A percentile compares a stretch with the other conserved stretches of the same genome.
Conservation (phyloP, 2,329 filamentous ascomycete species). For the Sporothrix euskadiensis region DNA sequence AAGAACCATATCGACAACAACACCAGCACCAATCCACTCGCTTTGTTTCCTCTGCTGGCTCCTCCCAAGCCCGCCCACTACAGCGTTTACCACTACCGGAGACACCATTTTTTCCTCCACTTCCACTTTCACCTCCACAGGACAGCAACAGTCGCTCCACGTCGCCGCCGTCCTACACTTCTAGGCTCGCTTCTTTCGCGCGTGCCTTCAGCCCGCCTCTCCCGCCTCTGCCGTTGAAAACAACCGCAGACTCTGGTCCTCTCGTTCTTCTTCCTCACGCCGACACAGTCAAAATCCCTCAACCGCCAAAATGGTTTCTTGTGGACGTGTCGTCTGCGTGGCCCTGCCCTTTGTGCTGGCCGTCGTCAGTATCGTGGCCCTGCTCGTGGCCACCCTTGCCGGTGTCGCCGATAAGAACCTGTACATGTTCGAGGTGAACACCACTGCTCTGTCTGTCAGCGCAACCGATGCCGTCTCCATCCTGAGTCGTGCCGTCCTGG, state of each 20-base stretch:
- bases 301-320: conserved; percentile 40
- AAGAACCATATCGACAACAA: background rate
- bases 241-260: background rate
- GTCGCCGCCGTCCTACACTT: conserved; percentile 23
- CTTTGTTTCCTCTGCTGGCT: conserved; percentile 18
- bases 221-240: conserved; percentile 19
- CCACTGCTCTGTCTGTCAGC: conserved; percentile 58
- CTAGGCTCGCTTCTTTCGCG: conserved; percentile 16
- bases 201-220: conserved; percentile 22
- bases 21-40: conserved; percentile 8
- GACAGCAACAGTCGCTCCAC: conserved; percentile 4
- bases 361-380: conserved; percentile 71
- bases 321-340: conserved; percentile 82
- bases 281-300: background rate
- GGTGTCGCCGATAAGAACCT: conserved; percentile 58
- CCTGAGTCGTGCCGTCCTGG: conserved; percentile 7
- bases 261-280: background rate
- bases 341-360: conserved; percentile 82
- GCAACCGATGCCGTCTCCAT: conserved; percentile 29
- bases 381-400: conserved; percentile 58
- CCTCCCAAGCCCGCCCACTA: conserved; percentile 24
- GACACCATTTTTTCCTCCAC: background rate
- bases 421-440: conserved; percentile 62
- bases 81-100: background rate
- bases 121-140: background rate